A percentile compares a stretch with the other conserved stretches of the same genome.
Conservation (phyloP, 371 early-diverging fungal genomes). For the Batkoa obscura region DNA sequence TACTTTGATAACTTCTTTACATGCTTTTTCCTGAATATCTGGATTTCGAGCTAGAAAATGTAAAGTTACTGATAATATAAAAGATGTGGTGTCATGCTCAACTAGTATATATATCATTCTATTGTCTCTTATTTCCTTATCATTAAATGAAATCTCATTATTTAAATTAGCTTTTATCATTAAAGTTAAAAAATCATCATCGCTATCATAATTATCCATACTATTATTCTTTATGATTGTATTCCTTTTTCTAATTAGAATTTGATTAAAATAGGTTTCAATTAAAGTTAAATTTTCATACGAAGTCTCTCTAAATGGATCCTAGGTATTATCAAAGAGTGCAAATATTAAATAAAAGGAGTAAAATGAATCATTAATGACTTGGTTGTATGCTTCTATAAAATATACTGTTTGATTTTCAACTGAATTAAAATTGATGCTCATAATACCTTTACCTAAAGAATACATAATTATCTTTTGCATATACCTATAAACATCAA, state of each 20-base stretch:
- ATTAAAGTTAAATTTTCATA: background rate
- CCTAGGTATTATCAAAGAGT: background rate
- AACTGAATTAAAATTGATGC: background rate
- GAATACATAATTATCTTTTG: background rate
- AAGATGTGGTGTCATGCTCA: background rate
- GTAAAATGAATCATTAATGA: background rate
- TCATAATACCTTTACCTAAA: background rate
- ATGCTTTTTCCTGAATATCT: slow-evolving; percentile 1
- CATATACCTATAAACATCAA: slow-evolving; percentile 11
- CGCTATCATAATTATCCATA: background rate
- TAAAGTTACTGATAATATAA: background rate
- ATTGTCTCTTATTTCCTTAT: background rate
- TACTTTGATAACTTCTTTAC: background rate
- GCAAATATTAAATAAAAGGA: background rate
- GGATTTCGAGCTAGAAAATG: background rate
- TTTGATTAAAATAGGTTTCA: background rate
- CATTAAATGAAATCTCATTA: background rate
- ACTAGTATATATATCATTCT: background rate
- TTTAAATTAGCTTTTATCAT: background rate
- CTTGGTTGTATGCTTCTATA: background rate
- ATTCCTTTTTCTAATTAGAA: background rate
- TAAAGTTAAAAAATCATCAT: background rate
- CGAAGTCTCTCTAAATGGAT: background rate
- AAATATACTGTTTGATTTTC: background rate
- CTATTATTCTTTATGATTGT: background rate